Base-by-base conservation (phyloP, 768 basidiomycete species). In the Pleurotus djamor region DNA sequence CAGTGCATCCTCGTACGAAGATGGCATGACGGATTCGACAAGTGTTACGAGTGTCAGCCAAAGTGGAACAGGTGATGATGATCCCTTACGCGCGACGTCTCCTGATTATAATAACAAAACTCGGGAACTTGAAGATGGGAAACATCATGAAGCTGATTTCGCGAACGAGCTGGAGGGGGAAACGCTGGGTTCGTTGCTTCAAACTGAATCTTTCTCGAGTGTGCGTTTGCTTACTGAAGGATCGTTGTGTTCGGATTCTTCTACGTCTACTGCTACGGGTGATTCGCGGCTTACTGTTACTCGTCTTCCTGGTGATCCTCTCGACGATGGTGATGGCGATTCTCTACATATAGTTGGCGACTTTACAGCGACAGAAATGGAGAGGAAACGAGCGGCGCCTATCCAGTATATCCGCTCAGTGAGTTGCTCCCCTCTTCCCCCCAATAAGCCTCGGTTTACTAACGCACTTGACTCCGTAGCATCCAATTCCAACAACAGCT, bases 401-500 rank as follows among this genome's bases (percentile, higher is more conserved):
- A 14, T 60, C n/a, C 38, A 56, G 38, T 45, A 59, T 57, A 49
- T 48, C 47, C 52, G 61, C 64, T 65, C 47, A 48, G 65, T 62
- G 35, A 32, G 56, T 60, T 58, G 43, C 12, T 55, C 54, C 48
- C 52, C 52, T 14, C n/a, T 63, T 59, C 45, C 13, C 16, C 50
- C 8, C 54, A 14, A n/a, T 12, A 7, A 2, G 9, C 45, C 7
- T 47, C 61, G 9, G 60, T 54, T 36, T 33, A 32, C 51, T 58
- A 47, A 32, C 17, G 21, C 48, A 1, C 36, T 9, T 16, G 8
- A 33, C 43, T 38, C 32, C 38, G 9, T 57, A 68, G 67, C 55
- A 67, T 64, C 63, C 66, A 59, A 67, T 80, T 74, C 64, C 85
- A 64, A 79, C 81, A 59, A 79, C 87, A 1, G 87, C 85, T 4